Evolutionary conservation across 768 basidiomycete genomes (phyloP).

Genomic region (Hygrophoropsis aurantiaca): DNA sequence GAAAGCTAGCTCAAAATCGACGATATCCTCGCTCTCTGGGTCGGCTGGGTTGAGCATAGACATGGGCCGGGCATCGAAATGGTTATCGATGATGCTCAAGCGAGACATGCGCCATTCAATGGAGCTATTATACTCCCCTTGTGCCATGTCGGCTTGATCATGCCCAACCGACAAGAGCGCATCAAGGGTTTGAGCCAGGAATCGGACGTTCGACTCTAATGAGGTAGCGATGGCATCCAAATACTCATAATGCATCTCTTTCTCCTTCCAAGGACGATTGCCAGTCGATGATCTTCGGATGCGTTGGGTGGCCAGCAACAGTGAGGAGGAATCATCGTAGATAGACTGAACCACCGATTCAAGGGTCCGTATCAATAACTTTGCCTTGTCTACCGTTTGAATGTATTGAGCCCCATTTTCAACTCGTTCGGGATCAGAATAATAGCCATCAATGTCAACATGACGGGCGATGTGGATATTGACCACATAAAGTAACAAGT

Average conservation of each 20-base stretch:
- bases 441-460: conserved; percentile 80
- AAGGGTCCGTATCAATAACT: conserved; percentile 63
- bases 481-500: conserved; percentile 57
- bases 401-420: conserved; percentile 53
- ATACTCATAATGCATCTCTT: conserved; percentile 35
- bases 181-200: conserved; percentile 61
- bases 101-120: conserved; percentile 80
- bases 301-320: conserved; percentile 59
- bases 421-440: conserved; percentile 42
- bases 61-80: conserved; percentile 44
- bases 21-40: conserved; percentile 49
- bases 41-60: conserved; percentile 38
- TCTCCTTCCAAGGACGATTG: conserved; percentile 9
- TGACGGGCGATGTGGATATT: conserved; percentile 79
- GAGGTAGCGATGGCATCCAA: conserved; percentile 51
- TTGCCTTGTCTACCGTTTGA: conserved; percentile 68
- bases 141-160: conserved; percentile 68
- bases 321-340: conserved; percentile 65
- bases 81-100: conserved; percentile 57
- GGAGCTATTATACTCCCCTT: conserved; percentile 70
- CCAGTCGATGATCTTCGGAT: conserved; percentile 15
- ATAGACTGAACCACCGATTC: conserved; percentile 71
- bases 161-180: conserved; percentile 61
- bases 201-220: conserved; percentile 54
- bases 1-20: conserved; percentile 58